Base-by-base conservation (phyloP, 2,329 filamentous ascomycete species). In the Xenosphaeropsis pyriputrescens region DNA sequence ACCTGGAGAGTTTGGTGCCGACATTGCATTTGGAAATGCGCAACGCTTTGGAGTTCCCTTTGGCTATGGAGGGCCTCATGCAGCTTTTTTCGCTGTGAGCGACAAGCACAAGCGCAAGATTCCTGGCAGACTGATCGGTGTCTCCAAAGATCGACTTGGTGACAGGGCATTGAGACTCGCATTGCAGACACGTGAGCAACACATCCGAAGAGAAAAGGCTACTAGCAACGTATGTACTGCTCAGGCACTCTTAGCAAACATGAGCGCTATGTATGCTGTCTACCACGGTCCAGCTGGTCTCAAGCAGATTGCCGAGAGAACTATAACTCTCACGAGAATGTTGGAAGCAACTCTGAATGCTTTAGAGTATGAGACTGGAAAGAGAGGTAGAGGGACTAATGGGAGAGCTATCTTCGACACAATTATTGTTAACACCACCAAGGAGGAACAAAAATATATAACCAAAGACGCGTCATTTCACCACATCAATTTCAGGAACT, bases 201-300 rank as follows among this genome's bases (percentile, higher is more conserved):
- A 96, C 57, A 95, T 96, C 56, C 75, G 89, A 46, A 75, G 89
- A 52, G 89, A 96, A 58, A 95, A 95, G 70, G 89, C 89, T 1
- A 96, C 89, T 2, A 94, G 86, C 65, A 96, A 96, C 55, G 88
- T 95, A 42, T 96, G 89, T 64, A 96, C 89, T 2, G 88, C 89
- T 1, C 89, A 96, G 61, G 89, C 89, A 7, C 65, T 96, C 18
- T 67, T 95, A 37, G 89, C 89, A 29, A 96, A 96, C 59, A 95
- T 95, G 85, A 89, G 77, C 48, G 85, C 88, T 39, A 80, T 95
- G 64, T 96, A 94, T 55, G 88, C 86, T 37, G 70, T 95, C 38
- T 96, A 95, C 58, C 89, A 96, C 56, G 89, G 89, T 3, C 89
- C 89, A 1, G 60, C 75, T 38, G 86, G 88, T 14, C 63, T 96